Base-by-base conservation (phyloP, 2,329 filamentous ascomycete species). In the Lachnellula cervina region DNA sequence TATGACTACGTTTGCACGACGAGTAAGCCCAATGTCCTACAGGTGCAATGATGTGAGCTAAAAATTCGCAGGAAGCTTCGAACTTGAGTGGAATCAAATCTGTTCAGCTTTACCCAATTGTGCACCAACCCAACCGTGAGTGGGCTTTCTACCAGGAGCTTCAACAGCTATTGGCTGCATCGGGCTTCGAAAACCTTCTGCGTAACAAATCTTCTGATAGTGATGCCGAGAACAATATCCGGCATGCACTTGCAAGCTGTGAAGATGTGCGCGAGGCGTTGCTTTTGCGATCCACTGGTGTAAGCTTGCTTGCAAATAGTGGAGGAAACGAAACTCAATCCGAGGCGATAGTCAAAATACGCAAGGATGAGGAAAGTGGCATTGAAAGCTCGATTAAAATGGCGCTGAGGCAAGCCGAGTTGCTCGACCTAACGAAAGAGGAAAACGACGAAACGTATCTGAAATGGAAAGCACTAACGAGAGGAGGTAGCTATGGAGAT, bases 121-220 rank as follows among this genome's bases (percentile, higher is more conserved):
- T 81, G 1, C 59, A 68, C 0, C 70, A 80, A 2, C 71, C 74
- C 5, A 66, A 76, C 1, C 74, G 72, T 0, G 81, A 86, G 58
- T 71, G 72, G 28, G 74, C 74, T 1, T 68, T 80, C 1, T 86
- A 86, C 61, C 69, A 78, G 0, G 80, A 84, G 60, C 69, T 83
- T 0, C 77, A 78, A 4, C 76, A 81, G 54, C 75, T 80, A 45
- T 62, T 84, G 1, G 77, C 77, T 47, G 73, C 77, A 0, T 72
- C 76, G 5, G 75, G 77, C 28, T 79, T 82, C 71, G 62, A 65
- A 32, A 58, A 37, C 17, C 34, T 65, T 17, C 32, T 25, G 17
- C 21, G 21, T 11, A 34, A 25, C 9, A 44, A 42, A 7, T 17
- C 38, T 8, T 17, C 43, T 0, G 38, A 34, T 16, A 45, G 49